Conservation (phyloP, 2,329 filamentous ascomycete genomes). For the Diplodia seriata region DNA sequence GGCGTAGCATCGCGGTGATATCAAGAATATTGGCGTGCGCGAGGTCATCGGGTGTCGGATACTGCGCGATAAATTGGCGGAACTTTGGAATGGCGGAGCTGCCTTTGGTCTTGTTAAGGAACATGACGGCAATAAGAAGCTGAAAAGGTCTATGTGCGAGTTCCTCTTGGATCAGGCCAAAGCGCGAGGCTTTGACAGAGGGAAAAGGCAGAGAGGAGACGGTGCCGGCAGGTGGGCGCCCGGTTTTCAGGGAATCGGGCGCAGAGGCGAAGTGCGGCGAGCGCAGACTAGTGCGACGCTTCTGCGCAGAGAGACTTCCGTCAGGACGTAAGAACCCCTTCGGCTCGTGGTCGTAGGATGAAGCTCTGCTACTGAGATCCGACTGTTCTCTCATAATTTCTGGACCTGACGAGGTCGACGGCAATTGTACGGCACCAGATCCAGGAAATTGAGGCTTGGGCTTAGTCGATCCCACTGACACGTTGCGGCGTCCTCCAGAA, state of each 20-base stretch:
- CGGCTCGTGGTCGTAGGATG: constrained; percentile 24
- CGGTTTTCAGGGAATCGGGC: not conserved
- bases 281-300: constrained; percentile 14
- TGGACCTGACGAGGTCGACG: not conserved
- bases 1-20: constrained; percentile 38
- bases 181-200: constrained; percentile 47
- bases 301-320: constrained; percentile 14
- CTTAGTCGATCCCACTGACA: not conserved
- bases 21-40: constrained; percentile 47
- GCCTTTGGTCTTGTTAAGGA: constrained; percentile 82
- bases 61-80: constrained; percentile 69
- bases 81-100: constrained; percentile 77
- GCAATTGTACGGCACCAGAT: not conserved
- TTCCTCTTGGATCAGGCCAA: constrained; percentile 85
- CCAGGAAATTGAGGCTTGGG: not conserved
- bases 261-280: constrained; percentile 14
- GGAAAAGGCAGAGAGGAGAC: constrained; percentile 32
- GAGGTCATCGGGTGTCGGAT: constrained; percentile 70
- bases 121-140: constrained; percentile 81
- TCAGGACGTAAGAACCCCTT: constrained; percentile 22
- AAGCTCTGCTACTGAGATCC: constrained; percentile 10
- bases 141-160: constrained; percentile 78
- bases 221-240: constrained; percentile 17
- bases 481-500: not conserved
- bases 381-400: not conserved